Evolutionary conservation across 495 filamentous ascomycete genomes (phyloP).

Genomic region (Neurospora tetrasperma): DNA sequence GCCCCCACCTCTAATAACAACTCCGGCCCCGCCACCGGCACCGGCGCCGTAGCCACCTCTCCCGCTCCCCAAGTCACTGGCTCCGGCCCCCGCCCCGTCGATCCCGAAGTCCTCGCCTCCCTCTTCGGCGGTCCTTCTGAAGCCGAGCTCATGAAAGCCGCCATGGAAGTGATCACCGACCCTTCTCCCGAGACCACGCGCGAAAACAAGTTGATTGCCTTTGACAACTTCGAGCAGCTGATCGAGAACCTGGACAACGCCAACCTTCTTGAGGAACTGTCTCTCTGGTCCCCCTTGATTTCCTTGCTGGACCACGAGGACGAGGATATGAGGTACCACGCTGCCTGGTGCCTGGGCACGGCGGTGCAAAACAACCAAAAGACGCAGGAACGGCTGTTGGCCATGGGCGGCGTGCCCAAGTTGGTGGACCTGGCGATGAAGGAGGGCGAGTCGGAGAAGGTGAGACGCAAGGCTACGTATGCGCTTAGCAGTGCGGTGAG

Average conservation of each 20-base stretch:
- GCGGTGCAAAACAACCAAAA: constrained; percentile 92
- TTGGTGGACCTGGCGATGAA: constrained; percentile 53
- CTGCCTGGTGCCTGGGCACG: constrained; percentile 86
- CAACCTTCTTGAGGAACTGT: constrained; percentile 71
- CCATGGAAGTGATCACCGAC: constrained; percentile 62
- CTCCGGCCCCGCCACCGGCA: constrained; percentile 12
- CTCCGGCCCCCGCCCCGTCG: constrained; percentile 25
- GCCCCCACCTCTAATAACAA: constrained; percentile 16
- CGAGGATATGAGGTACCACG: constrained; percentile 61
- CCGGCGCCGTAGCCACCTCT: constrained; percentile 33
- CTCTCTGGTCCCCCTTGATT: constrained; percentile 73
- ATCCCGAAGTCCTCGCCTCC: constrained; percentile 53
- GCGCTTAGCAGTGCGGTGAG: constrained; percentile 64
- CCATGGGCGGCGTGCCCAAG: constrained; percentile 56
- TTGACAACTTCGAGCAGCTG: constrained; percentile 93
- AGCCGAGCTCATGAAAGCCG: constrained; percentile 76
- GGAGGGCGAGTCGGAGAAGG: constrained; percentile 44
- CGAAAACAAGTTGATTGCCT: constrained; percentile 73
- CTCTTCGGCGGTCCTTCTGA: constrained; percentile 75
- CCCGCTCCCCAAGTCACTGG: constrained; percentile 4
- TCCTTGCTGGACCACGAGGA: constrained; percentile 56
- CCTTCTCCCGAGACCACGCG: constrained; percentile 49
- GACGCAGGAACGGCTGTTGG: constrained; percentile 66
- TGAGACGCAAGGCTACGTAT: constrained; percentile 80
- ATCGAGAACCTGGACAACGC: constrained; percentile 92